These are phyloP conservation scores for Pleurozium schreberi DNA, from an alignment of 225 moss, liverwort and hornwort genomes.

Conservation along the genomic window DNA sequence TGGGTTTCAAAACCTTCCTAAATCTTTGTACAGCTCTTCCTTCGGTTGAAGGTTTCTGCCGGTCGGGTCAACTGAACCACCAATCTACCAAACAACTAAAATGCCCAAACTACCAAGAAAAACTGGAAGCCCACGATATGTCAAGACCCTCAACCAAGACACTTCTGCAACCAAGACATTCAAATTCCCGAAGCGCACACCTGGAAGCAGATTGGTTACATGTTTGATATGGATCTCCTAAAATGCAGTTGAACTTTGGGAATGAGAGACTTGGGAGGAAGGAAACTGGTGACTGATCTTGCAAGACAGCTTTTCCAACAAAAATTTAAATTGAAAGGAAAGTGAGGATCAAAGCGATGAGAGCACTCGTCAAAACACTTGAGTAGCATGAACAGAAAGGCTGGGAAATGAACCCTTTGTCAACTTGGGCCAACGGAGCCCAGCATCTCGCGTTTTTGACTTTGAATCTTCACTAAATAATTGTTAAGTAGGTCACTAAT, in stretches of 20 bases:
- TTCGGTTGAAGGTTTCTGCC: background rate
- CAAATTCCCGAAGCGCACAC: background rate
- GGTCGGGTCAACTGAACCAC: background rate
- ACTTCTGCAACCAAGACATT: background rate
- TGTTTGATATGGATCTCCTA: background rate
- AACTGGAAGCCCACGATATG: background rate
- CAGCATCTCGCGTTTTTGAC: background rate
- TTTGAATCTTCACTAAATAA: background rate
- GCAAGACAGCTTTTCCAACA: background rate
- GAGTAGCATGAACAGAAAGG: background rate
- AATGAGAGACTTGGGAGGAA: background rate
- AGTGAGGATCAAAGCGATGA: background rate
- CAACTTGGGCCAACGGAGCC: background rate
- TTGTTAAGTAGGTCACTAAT: background rate
- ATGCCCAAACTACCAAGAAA: background rate
- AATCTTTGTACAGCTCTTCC: background rate
- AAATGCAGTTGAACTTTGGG: background rate
- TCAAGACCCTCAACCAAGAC: background rate
- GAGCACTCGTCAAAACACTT: background rate
- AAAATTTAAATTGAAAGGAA: background rate
- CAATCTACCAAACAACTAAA: background rate
- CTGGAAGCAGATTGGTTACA: background rate
- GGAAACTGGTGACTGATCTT: background rate
- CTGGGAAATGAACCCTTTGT: background rate
- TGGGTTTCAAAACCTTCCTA: background rate